A percentile compares a stretch with the other conserved stretches of the same genome.
Evolutionary conservation across 306 rosid species (phyloP).

Genomic region (Vigna reflexopilosa): DNA sequence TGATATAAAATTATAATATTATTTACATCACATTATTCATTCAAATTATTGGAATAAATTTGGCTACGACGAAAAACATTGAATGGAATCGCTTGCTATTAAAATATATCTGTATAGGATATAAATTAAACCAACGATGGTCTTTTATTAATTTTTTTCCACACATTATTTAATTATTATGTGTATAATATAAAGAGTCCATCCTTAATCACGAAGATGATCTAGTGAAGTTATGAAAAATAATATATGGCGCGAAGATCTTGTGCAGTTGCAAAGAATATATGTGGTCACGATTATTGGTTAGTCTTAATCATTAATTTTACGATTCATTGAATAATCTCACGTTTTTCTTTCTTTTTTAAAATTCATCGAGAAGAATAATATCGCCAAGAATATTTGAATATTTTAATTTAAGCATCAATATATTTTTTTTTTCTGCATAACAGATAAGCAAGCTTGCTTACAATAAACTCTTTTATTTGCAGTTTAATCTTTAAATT

Average conservation of each 20-base stretch:
- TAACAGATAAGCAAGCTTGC: background rate
- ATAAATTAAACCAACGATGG: background rate
- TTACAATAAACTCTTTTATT: no score
- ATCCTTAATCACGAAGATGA: background rate
- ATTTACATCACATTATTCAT: background rate
- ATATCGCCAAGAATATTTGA: background rate
- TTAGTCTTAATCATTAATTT: background rate
- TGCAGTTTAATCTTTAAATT: background rate
- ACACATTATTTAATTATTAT: background rate
- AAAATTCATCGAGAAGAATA: background rate
- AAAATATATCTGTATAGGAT: background rate
- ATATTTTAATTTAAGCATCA: background rate
- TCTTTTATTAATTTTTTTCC: background rate
- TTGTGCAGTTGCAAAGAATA: background rate
- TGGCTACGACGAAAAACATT: background rate
- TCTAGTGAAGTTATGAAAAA: no score
- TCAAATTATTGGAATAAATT: background rate
- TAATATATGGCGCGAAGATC: background rate
- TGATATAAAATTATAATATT: background rate
- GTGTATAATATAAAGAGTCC: background rate
- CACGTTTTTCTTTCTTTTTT: background rate
- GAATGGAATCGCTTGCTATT: background rate
- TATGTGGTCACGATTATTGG: background rate
- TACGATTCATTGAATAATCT: background rate
- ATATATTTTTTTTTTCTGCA: background rate